phyloP scores from a whole-genome alignment of 257 asterid genomes.

The Salvia hispanica region DNA sequence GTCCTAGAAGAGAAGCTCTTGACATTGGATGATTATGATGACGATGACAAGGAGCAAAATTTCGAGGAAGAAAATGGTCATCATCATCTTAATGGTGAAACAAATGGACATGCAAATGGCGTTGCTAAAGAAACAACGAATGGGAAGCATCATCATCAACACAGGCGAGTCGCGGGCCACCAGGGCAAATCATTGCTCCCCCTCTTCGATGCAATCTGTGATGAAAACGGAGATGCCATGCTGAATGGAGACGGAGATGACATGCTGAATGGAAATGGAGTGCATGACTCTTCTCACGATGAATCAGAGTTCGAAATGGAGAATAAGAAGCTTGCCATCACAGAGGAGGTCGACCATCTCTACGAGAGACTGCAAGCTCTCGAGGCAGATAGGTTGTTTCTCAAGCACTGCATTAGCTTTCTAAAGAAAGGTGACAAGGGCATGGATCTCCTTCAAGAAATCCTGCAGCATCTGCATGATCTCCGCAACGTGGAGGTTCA shows the following conservation, averaged over 20 bases:
- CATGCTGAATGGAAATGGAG: conserved; percentile 39
- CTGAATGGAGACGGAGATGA: conserved; percentile 40
- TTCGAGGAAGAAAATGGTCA: conserved; percentile 49
- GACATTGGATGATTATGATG: conserved; percentile 43
- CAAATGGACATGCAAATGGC: conserved; percentile 59
- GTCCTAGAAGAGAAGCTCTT: conserved; percentile 78
- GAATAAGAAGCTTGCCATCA: conserved; percentile 60
- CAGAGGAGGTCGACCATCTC: conserved; percentile 87
- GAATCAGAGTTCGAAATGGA: conserved; percentile 43
- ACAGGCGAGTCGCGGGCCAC: conserved; percentile 39
- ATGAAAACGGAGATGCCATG: conserved; percentile 50
- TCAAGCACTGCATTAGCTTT: conserved; percentile 83
- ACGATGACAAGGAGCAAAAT: conserved; percentile 41
- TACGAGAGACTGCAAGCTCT: conserved; percentile 88
- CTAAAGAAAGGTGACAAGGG: conserved; percentile 92
- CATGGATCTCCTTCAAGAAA: conserved; percentile 86
- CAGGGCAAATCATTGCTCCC: conserved; percentile 86
- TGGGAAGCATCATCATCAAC: conserved; percentile 45
- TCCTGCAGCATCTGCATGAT: conserved; percentile 77
- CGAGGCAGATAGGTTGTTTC: conserved; percentile 91
- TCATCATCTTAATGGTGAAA: conserved; percentile 32
- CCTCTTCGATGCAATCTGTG: conserved; percentile 71
- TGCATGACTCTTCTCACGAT: conserved; percentile 31
- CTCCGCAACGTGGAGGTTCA: conserved; percentile 75
- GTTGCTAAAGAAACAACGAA: conserved; percentile 43